Base-by-base conservation (phyloP, 2,329 filamentous ascomycete species). In the Neobulgaria alba region DNA sequence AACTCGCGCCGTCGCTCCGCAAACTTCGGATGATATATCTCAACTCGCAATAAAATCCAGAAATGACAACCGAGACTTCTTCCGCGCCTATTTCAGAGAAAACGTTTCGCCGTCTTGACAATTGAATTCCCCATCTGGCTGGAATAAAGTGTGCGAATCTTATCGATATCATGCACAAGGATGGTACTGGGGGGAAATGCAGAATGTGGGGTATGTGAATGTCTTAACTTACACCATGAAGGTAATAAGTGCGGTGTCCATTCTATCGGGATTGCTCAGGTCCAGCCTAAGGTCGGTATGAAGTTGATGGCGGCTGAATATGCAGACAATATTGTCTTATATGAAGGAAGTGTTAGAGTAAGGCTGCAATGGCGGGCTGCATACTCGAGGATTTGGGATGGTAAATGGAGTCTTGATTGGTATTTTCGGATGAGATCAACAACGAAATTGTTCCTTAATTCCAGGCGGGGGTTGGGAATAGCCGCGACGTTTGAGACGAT, bases 211-310 rank as follows among this genome's bases (percentile, higher is more conserved):
- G 23, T 26, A 26, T 12, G 23, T 7, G 15, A 15, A 30, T 19
- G 16, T 14, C 12, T 31, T 12, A n/a, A 35, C 38, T 34, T 34
- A 40, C 38, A 40, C 16, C 38, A 40, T 40, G 21, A 40, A 40
- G n/a, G 38, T 40, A 9, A 40, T 33, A 29, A 40, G 38, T 17
- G 38, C 32, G 14, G 38, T 40, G 29, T 40, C 38, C 38, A 40
- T 40, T n/a, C n/a, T 37, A 26, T 26, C 23, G 23, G 12, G 12
- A 26, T 26, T 26, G 23, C 23, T 26, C 23, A 26, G 23, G 23
- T 26, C 23, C 23, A 26, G 23, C 23, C 23, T 12, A 12, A 26
- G 23, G 12, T n/a, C 23, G 12, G 12, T 26, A 12, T 26, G 7
- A 7, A 26, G 12, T 7, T 7, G 7, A 26, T 26, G 23, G 12